Conservation (phyloP, 2,329 filamentous ascomycete species). For the Ceratocystis lukuohia region DNA sequence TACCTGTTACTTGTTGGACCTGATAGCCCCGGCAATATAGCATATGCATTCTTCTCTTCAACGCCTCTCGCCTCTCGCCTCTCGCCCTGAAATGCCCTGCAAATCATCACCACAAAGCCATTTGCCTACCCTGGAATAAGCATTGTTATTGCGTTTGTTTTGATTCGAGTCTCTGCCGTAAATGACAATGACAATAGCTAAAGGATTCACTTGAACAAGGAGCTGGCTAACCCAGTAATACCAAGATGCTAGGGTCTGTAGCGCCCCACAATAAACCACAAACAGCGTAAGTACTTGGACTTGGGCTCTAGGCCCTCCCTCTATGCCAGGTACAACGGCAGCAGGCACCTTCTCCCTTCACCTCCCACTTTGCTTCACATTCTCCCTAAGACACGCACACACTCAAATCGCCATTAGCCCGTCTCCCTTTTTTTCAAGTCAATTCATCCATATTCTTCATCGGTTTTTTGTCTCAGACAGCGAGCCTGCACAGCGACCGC, state of each 20-base stretch:
- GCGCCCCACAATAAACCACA: background rate
- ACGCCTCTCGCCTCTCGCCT: background rate
- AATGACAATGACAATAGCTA: background rate
- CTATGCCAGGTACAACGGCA: too few species aligned
- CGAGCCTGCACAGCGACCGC: background rate
- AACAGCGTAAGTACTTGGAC: background rate
- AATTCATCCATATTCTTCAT: background rate
- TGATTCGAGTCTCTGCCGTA: background rate
- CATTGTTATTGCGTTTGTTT: background rate
- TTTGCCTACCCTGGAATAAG: background rate
- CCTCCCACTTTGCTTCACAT: background rate
- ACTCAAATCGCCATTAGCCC: too few species aligned
- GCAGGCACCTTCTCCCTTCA: background rate
- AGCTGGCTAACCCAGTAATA: background rate
- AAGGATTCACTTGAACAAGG: constrained; percentile 5
- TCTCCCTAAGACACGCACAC: background rate
- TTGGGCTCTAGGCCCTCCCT: too few species aligned
- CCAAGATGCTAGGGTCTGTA: background rate
- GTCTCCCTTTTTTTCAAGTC: background rate
- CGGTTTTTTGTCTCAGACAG: constrained; percentile 2
- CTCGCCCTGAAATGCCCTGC: background rate
- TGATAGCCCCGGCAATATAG: too few species aligned
- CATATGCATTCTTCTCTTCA: too few species aligned
- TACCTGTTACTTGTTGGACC: too few species aligned
- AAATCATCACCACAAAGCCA: background rate